Conservation (phyloP, 257 asterid genomes). For the Nicotiana sylvestris region DNA sequence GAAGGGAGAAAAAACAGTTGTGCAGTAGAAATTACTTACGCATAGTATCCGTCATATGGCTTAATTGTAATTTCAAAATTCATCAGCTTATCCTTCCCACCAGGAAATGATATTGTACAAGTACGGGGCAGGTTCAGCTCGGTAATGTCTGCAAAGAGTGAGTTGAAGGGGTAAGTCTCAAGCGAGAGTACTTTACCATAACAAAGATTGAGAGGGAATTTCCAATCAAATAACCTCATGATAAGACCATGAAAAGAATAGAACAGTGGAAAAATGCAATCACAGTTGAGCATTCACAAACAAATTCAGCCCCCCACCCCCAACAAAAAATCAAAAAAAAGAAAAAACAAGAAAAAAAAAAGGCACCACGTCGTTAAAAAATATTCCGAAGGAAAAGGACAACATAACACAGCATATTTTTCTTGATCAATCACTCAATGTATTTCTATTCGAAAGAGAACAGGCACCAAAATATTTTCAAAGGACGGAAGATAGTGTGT, state of each 20-base stretch:
- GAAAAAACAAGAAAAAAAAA: too few species aligned
- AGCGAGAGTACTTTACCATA: neutral
- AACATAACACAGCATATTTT: too few species aligned
- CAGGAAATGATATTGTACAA: conserved; percentile 30
- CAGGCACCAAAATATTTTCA: too few species aligned
- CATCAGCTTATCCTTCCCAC: conserved; percentile 38
- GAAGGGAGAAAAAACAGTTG: neutral
- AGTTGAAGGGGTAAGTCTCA: neutral
- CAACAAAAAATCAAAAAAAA: too few species aligned
- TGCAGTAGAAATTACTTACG: conserved; percentile 21
- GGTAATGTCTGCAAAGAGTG: conserved; percentile 26
- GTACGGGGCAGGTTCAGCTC: conserved; percentile 40
- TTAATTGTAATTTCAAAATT: conserved; percentile 29
- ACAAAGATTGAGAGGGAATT: neutral
- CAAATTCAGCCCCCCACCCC: neutral
- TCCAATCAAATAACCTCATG: neutral
- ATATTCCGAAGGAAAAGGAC: too few species aligned
- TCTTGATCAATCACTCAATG: too few species aligned
- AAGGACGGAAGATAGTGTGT: too few species aligned
- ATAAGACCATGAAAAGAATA: neutral
- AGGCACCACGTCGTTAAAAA: too few species aligned
- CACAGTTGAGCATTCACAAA: neutral
- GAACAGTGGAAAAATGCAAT: neutral
- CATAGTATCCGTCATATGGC: conserved; percentile 34
- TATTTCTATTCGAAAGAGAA: too few species aligned